A percentile compares a stretch with the other conserved stretches of the same genome.
Evolutionary conservation across 306 rosid genomes (phyloP).

Genomic region (Crataegus laevigata): DNA sequence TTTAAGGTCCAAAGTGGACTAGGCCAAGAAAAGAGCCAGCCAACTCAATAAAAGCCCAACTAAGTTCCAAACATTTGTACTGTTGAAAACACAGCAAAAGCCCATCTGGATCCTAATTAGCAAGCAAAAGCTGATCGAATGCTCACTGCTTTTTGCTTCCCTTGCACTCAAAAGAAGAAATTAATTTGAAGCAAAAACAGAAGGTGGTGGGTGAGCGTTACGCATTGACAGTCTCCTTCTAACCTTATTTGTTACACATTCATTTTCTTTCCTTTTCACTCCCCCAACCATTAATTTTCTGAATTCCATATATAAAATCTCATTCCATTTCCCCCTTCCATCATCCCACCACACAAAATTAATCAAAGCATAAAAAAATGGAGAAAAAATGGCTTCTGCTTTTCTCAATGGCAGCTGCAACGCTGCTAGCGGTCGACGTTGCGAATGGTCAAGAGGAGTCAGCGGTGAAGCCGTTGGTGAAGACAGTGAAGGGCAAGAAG

Average conservation of each 20-base stretch:
- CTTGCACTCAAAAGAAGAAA: constrained; percentile 38
- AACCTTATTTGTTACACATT: constrained; percentile 42
- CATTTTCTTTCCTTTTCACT: constrained; percentile 64
- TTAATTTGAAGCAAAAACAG: constrained; percentile 45
- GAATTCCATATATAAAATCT: not conserved
- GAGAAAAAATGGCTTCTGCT: constrained; percentile 36
- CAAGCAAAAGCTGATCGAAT: not conserved
- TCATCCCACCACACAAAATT: not conserved
- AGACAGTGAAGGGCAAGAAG: constrained; percentile 66
- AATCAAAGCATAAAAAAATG: constrained; percentile 19
- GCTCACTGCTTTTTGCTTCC: constrained; percentile 5
- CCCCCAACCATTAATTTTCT: not conserved
- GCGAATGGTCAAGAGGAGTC: constrained; percentile 6
- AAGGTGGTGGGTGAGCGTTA: not conserved
- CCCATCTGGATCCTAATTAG: not conserved
- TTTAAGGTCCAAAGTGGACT: not conserved
- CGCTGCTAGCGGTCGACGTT: constrained; percentile 2
- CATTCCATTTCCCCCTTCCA: constrained; percentile 14
- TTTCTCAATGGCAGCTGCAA: constrained; percentile 19
- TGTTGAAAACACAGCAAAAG: not conserved
- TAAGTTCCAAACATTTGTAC: not conserved
- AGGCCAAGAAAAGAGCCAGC: not conserved
- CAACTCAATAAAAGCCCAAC: not conserved
- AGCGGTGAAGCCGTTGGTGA: constrained; percentile 50
- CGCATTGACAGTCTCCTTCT: constrained; percentile 16